Percentiles rank a stretch among this genome's conserved stretches.
phyloP scores from a whole-genome alignment of 768 basidiomycete genomes.

The Botryobasidium botryosum region DNA sequence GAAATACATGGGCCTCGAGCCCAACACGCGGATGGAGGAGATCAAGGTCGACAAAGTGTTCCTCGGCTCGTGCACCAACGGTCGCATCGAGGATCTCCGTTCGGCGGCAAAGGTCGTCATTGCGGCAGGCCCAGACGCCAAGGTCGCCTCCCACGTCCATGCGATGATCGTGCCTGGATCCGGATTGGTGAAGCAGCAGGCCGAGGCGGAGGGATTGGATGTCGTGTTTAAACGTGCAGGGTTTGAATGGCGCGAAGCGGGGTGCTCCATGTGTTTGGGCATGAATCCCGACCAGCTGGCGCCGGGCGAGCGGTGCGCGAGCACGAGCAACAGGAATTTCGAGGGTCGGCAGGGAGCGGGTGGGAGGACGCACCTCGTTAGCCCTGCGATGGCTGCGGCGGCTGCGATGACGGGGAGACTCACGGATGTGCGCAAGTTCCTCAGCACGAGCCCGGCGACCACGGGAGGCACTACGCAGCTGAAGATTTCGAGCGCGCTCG shows the following conservation, averaged over 20 bases:
- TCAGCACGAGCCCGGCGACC: constrained; percentile 28
- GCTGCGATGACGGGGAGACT: constrained; percentile 75
- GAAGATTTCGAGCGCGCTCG: constrained; percentile 52
- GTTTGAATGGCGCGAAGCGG: constrained; percentile 91
- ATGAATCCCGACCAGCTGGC: constrained; percentile 89
- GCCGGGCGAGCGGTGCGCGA: constrained; percentile 70
- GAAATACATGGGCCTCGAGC: constrained; percentile 70
- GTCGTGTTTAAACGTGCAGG: constrained; percentile 76
- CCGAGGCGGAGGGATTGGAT: constrained; percentile 79
- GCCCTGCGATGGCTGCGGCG: constrained; percentile 85
- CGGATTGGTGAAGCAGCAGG: constrained; percentile 77
- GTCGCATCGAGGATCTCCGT: constrained; percentile 82
- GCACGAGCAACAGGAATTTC: constrained; percentile 87
- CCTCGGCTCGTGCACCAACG: constrained; percentile 90
- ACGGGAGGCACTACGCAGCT: constrained; percentile 33
- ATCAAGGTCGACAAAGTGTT: constrained; percentile 78
- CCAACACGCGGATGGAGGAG: constrained; percentile 65
- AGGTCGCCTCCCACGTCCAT: constrained; percentile 53
- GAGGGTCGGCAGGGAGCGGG: constrained; percentile 79
- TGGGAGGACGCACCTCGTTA: constrained; percentile 76
- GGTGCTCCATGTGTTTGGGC: constrained; percentile 90
- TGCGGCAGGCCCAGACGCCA: constrained; percentile 53
- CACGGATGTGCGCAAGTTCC: constrained; percentile 66
- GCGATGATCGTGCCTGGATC: constrained; percentile 92
- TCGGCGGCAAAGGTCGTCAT: constrained; percentile 66